phyloP scores from a whole-genome alignment of 1,284 basidiomycete species.

The Cystobasidium pallidum region DNA sequence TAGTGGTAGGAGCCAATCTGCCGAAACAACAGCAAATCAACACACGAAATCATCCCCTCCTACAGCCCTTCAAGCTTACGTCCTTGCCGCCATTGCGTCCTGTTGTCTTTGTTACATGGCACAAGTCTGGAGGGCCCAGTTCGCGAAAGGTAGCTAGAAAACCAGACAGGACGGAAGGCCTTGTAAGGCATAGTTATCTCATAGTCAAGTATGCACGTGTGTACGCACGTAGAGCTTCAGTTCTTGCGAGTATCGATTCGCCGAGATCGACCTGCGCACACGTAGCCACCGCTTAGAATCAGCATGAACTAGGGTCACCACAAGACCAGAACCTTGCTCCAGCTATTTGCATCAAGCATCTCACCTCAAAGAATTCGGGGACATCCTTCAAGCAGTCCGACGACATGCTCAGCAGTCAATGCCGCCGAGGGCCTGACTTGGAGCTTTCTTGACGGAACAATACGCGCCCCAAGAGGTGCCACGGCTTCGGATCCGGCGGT shows the following conservation, averaged over 20 bases:
- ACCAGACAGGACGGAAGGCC: neutral
- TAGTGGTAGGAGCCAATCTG: slow-evolving; percentile 92
- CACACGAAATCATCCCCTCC: neutral
- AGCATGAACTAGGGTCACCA: neutral
- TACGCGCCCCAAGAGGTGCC: neutral
- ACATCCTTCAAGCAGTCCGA: slow-evolving; percentile 62
- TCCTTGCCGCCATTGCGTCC: slow-evolving; percentile 81
- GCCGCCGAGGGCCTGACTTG: neutral
- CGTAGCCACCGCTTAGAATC: slow-evolving; percentile 25
- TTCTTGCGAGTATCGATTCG: slow-evolving; percentile 84
- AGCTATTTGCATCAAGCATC: slow-evolving; percentile 44
- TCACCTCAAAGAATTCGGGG: slow-evolving; percentile 71
- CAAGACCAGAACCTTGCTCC: neutral
- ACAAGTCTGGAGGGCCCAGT: slow-evolving; percentile 94
- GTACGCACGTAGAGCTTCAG: slow-evolving; percentile 82
- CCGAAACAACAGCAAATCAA: too few relatives aligned
- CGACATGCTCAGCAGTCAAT: slow-evolving; percentile 24
- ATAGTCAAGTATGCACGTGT: slow-evolving; percentile 23
- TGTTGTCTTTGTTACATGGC: slow-evolving; percentile 91
- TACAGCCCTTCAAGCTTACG: slow-evolving; percentile 60
- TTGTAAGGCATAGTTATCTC: neutral
- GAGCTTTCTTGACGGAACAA: neutral
- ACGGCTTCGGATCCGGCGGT: neutral
- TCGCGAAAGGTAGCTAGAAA: slow-evolving; percentile 73
- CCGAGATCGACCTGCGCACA: slow-evolving; percentile 77